A percentile compares a stretch with the other conserved stretches of the same genome.
Conservation (phyloP, 176 grass and related monocot species). For the Olyra latifolia region DNA sequence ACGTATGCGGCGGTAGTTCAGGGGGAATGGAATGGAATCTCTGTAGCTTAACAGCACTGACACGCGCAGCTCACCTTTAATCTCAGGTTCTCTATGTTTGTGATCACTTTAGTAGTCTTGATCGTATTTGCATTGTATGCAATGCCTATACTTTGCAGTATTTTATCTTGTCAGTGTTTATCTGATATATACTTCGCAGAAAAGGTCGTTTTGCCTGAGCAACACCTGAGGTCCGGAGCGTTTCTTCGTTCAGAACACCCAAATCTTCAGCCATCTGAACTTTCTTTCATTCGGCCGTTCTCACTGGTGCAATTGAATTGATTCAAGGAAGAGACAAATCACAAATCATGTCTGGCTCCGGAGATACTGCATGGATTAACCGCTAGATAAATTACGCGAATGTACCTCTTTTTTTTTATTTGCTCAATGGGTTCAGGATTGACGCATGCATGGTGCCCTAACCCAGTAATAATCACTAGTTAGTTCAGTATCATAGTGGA, state of each 20-base stretch:
- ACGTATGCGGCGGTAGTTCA: constrained; percentile 18
- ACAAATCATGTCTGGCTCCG: neutral
- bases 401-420: no score
- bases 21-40: constrained; percentile 40
- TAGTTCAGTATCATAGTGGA: no score
- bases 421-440: no score
- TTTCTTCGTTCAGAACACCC: neutral
- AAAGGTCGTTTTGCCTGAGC: neutral
- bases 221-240: neutral
- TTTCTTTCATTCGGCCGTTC: no score
- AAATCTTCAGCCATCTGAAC: no score
- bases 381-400: no score
- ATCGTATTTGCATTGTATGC: neutral
- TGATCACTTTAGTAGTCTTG: neutral
- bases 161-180: neutral
- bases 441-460: no score
- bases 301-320: no score
- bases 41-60: constrained; percentile 20
- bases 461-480: no score
- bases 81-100: neutral
- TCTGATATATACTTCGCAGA: neutral
- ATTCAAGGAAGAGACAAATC: no score
- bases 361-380: neutral
- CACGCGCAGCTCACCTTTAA: neutral
- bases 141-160: neutral